phyloP scores from a whole-genome alignment of 2,329 filamentous ascomycete species.

The Pseudopyrenochaeta lycopersici region DNA sequence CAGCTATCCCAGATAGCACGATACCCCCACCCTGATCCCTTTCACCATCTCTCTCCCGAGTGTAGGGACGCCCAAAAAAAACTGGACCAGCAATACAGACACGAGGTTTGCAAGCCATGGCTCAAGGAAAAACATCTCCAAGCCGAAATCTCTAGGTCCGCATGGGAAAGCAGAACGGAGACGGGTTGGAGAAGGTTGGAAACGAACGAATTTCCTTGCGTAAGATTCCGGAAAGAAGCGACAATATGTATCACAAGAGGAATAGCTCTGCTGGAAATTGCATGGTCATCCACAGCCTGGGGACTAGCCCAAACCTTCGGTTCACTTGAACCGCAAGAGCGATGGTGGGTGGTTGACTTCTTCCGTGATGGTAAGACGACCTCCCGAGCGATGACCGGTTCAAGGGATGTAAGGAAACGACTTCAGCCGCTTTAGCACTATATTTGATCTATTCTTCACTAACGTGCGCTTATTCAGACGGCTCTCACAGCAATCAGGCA shows the following conservation, averaged over 20 bases:
- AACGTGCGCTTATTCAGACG: not conserved
- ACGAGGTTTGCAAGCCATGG: slow-evolving; percentile 1
- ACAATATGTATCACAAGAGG: not conserved
- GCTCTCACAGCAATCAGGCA: not conserved
- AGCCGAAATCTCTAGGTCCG: not conserved
- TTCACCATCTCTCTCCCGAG: not conserved
- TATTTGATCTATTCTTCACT: not conserved
- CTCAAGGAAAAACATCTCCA: slow-evolving; percentile 1
- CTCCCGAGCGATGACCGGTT: not conserved
- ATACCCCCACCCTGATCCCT: not conserved
- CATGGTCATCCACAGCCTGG: not conserved
- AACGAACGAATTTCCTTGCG: not conserved
- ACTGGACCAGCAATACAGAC: not conserved
- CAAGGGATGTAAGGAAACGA: not conserved
- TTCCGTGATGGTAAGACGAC: slow-evolving; percentile 3
- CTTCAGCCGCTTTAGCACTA: not conserved
- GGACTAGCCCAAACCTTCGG: not conserved
- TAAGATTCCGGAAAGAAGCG: not conserved
- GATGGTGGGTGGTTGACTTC: slow-evolving; percentile 5
- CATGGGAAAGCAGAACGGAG: not conserved
- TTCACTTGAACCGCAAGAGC: not conserved
- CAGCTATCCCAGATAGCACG: not conserved
- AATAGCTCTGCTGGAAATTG: slow-evolving; percentile 1
- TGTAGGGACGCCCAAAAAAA: slow-evolving; percentile 1
- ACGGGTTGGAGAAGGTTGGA: not conserved